Percentiles rank a stretch among this genome's conserved stretches.
Evolutionary conservation across 2,329 filamentous ascomycete genomes (phyloP).

Genomic region (Colletotrichum magnum): DNA sequence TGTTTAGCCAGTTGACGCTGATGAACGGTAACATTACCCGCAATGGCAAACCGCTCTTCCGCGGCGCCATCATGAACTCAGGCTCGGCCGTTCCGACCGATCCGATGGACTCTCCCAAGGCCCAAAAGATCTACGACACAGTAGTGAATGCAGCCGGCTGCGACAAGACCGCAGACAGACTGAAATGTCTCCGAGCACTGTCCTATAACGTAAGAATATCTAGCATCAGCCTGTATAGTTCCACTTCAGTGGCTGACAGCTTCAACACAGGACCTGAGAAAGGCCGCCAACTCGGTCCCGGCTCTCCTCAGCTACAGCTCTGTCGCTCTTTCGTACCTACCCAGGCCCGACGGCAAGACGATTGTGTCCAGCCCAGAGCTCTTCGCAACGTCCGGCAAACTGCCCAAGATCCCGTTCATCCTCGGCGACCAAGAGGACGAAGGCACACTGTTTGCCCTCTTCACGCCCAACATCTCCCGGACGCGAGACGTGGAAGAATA

Average conservation of each 20-base stretch:
- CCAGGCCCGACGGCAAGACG: slow-evolving; percentile 70
- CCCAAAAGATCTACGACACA: slow-evolving; percentile 67
- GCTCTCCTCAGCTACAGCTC: slow-evolving; percentile 68
- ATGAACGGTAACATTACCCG: slow-evolving; percentile 71
- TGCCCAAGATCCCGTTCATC: slow-evolving; percentile 73
- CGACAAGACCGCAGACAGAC: slow-evolving; percentile 57
- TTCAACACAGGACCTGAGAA: slow-evolving; percentile 63
- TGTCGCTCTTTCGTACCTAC: slow-evolving; percentile 72
- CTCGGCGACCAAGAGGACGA: slow-evolving; percentile 77
- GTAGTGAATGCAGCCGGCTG: slow-evolving; percentile 69
- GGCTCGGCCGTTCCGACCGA: slow-evolving; percentile 66
- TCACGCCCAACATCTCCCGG: slow-evolving; percentile 70
- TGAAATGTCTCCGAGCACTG: slow-evolving; percentile 69
- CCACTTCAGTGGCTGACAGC: slow-evolving; percentile 66
- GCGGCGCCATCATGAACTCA: slow-evolving; percentile 75
- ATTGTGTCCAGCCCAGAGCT: slow-evolving; percentile 68
- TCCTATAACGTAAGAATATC: slow-evolving; percentile 69
- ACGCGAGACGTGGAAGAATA: slow-evolving; percentile 65
- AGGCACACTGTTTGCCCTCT: slow-evolving; percentile 74
- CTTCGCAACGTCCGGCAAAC: slow-evolving; percentile 61
- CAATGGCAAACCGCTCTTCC: slow-evolving; percentile 71
- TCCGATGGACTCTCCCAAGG: slow-evolving; percentile 68
- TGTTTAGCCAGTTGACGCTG: slow-evolving; percentile 73
- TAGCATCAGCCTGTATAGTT: slow-evolving; percentile 67
- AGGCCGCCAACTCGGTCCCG: slow-evolving; percentile 72